These are phyloP conservation scores for Colletotrichum acutatum DNA, from an alignment of 2,329 filamentous ascomycete genomes.

Conservation along the genomic window DNA sequence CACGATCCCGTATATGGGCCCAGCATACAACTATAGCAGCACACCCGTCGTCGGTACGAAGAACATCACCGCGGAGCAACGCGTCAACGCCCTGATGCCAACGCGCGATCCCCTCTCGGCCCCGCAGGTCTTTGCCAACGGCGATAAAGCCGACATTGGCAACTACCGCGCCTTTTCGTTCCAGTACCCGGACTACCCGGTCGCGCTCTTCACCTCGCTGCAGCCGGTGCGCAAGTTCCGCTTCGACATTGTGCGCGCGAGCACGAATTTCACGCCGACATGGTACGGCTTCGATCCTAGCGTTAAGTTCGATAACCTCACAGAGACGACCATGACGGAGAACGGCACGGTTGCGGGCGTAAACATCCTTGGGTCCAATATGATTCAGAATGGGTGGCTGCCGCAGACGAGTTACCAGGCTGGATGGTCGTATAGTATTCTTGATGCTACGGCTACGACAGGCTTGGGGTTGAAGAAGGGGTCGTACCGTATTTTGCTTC, in stretches of 20 bases:
- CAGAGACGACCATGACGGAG: not conserved
- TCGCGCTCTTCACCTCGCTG: slow-evolving; percentile 11
- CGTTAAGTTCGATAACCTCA: slow-evolving; percentile 6
- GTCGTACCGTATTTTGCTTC: slow-evolving; percentile 36
- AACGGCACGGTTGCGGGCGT: slow-evolving; percentile 4
- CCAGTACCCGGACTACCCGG: slow-evolving; percentile 11
- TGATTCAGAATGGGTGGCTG: slow-evolving; percentile 10
- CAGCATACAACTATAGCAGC: slow-evolving; percentile 49
- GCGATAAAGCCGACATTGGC: slow-evolving; percentile 12
- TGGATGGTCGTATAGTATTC: slow-evolving; percentile 18
- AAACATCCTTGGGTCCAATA: not conserved
- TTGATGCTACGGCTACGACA: slow-evolving; percentile 1
- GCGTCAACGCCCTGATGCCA: not conserved
- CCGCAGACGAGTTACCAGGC: slow-evolving; percentile 11
- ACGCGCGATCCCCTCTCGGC: slow-evolving; percentile 8
- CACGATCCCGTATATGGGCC: slow-evolving; percentile 53
- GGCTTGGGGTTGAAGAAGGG: slow-evolving; percentile 30
- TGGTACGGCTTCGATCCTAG: slow-evolving; percentile 21
- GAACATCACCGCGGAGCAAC: not conserved
- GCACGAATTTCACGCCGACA: slow-evolving; percentile 16
- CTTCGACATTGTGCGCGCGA: slow-evolving; percentile 19
- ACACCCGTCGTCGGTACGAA: slow-evolving; percentile 43
- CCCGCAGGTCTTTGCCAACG: slow-evolving; percentile 17
- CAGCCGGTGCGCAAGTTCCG: slow-evolving; percentile 11
- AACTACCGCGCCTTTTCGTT: slow-evolving; percentile 12